Conservation (phyloP, 768 basidiomycete species). For the Leccinum subgranulosum region DNA sequence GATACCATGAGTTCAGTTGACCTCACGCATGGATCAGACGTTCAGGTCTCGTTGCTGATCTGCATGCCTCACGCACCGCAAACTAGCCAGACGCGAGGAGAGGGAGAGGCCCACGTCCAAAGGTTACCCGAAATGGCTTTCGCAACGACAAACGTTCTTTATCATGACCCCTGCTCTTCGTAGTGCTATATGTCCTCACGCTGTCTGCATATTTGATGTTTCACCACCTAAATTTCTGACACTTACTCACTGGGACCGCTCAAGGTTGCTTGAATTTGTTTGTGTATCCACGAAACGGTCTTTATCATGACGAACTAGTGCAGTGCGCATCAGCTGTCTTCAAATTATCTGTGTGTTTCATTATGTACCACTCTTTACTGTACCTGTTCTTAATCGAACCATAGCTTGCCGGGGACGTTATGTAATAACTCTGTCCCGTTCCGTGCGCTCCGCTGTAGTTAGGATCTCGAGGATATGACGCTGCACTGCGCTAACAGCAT, state of each 20-base stretch:
- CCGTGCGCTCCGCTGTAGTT: no score
- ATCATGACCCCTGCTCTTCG: slow-evolving; percentile 6
- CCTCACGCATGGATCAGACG: slow-evolving; percentile 17
- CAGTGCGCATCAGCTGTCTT: neutral
- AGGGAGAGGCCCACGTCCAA: neutral
- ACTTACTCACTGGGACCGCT: neutral
- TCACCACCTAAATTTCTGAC: neutral
- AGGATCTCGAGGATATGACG: neutral
- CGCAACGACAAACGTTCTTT: slow-evolving; percentile 24
- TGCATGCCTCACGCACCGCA: slow-evolving; percentile 24
- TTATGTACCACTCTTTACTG: neutral
- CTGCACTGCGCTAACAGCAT: neutral
- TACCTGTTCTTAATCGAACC: neutral
- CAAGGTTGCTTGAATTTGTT: neutral
- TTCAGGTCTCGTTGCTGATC: slow-evolving; percentile 29
- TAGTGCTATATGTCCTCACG: slow-evolving; percentile 10
- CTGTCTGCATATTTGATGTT: slow-evolving; percentile 10
- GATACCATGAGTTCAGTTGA: neutral
- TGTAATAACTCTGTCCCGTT: no score
- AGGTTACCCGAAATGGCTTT: slow-evolving; percentile 23
- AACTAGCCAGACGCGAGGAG: neutral
- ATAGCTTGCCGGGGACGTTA: no score
- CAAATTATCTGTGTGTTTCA: neutral
- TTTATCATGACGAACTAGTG: neutral
- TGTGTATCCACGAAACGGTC: neutral